These are phyloP conservation scores for Filosporella fistucella DNA, from an alignment of 495 filamentous ascomycete species.

Conservation along the genomic window DNA sequence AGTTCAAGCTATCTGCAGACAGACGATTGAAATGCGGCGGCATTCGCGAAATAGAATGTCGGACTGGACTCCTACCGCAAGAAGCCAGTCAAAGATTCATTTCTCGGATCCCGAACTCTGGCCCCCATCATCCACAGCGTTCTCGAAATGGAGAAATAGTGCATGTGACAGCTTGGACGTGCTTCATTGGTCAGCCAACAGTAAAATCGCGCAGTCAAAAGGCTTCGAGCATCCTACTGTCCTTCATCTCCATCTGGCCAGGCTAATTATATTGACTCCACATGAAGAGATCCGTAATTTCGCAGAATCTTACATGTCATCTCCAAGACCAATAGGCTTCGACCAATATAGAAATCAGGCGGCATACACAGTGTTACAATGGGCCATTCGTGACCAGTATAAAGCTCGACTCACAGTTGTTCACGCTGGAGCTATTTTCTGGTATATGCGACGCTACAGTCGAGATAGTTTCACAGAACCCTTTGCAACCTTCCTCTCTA, in stretches of 20 bases:
- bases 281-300: slow-evolving; percentile 14
- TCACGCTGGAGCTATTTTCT: slow-evolving; percentile 43
- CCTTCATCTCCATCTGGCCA: slow-evolving; percentile 42
- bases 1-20: not conserved
- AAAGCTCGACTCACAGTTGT: slow-evolving; percentile 48
- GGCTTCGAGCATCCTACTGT: slow-evolving; percentile 46
- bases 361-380: slow-evolving; percentile 17
- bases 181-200: slow-evolving; percentile 47
- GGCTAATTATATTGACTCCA: slow-evolving; percentile 27
- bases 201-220: slow-evolving; percentile 32
- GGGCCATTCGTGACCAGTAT: slow-evolving; percentile 46
- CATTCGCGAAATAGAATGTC: not conserved
- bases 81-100: not conserved
- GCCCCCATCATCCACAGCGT: slow-evolving; percentile 40
- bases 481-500: slow-evolving; percentile 37
- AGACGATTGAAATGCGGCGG: not conserved
- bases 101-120: slow-evolving; percentile 27
- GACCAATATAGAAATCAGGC: too few relatives aligned
- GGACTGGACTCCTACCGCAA: not conserved
- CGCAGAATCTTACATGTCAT: slow-evolving; percentile 1
- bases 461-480: slow-evolving; percentile 44
- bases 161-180: slow-evolving; percentile 48
- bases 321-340: not conserved
- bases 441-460: slow-evolving; percentile 42
- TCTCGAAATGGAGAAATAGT: slow-evolving; percentile 49